Evolutionary conservation across 345 rosid genomes (phyloP).

Genomic region (Schrenkiella parvula): DNA sequence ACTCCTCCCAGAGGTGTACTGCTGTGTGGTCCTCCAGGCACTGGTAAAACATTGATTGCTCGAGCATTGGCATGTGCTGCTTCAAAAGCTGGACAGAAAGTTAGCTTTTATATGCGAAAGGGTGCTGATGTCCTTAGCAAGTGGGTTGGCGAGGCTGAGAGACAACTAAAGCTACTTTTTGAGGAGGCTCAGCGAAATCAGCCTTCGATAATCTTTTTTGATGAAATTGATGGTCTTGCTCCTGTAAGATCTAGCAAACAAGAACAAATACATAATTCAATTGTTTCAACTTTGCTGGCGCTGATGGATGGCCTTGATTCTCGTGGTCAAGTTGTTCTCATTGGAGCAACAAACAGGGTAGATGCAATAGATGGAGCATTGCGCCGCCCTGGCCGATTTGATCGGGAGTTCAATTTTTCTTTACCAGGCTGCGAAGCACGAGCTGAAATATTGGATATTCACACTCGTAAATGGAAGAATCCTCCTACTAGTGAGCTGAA

Average conservation of each 20-base stretch:
- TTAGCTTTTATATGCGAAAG: slow-evolving; percentile 99
- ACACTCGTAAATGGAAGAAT: slow-evolving; percentile 95
- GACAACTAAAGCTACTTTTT: slow-evolving; percentile 93
- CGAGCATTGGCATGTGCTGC: slow-evolving; percentile 99
- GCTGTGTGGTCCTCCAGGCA: slow-evolving; percentile 99
- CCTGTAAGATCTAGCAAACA: slow-evolving; percentile 99
- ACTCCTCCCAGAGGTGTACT: slow-evolving; percentile 97
- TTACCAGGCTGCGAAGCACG: slow-evolving; percentile 99
- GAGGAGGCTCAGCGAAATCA: slow-evolving; percentile 99
- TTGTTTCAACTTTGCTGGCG: slow-evolving; percentile 97
- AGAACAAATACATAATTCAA: slow-evolving; percentile 99
- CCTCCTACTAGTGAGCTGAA: slow-evolving; percentile 87
- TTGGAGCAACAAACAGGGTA: slow-evolving; percentile 99
- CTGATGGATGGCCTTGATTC: slow-evolving; percentile 99
- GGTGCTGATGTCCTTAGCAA: slow-evolving; percentile 99
- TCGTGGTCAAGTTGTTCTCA: slow-evolving; percentile 99
- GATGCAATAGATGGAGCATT: slow-evolving; percentile 99
- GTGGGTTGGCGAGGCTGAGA: slow-evolving; percentile 99
- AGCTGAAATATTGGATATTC: slow-evolving; percentile 91
- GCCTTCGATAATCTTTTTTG: slow-evolving; percentile 97
- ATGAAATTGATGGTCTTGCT: slow-evolving; percentile 99
- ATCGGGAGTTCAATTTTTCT: slow-evolving; percentile 96
- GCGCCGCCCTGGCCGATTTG: slow-evolving; percentile 99
- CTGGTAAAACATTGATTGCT: slow-evolving; percentile 98
- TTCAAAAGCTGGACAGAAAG: slow-evolving; percentile 99